Percentiles rank a stretch among this genome's conserved stretches.
phyloP scores from a whole-genome alignment of 371 early-diverging fungal genomes.

The Paraphysoderma sedebokerense region DNA sequence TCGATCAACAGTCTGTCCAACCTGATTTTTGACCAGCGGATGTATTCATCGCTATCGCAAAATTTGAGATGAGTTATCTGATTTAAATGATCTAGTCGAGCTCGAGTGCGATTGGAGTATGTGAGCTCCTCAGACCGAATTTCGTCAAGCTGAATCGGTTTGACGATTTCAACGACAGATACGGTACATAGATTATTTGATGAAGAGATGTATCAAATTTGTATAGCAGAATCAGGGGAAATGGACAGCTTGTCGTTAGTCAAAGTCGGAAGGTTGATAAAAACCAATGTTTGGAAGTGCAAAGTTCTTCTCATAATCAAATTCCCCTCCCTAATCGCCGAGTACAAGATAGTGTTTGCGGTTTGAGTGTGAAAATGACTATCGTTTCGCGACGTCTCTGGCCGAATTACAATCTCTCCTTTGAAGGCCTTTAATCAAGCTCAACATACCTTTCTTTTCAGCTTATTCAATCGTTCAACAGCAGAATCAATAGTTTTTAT shows the following conservation, averaged over 20 bases:
- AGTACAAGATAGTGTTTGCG: no score
- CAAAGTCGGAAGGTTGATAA: no score
- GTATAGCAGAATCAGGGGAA: background rate
- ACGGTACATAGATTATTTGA: background rate
- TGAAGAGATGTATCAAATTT: background rate
- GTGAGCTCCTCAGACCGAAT: conserved; percentile 51
- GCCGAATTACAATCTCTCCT: no score
- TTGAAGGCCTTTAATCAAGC: no score
- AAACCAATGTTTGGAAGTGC: no score
- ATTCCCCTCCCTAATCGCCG: no score
- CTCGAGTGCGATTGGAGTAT: conserved; percentile 40
- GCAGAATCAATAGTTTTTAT: conserved; percentile 35
- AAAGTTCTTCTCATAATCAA: no score
- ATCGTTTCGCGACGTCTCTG: no score
- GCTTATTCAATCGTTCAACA: conserved; percentile 36
- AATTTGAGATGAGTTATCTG: conserved; percentile 40
- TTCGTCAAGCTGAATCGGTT: conserved; percentile 41
- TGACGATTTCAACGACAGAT: background rate
- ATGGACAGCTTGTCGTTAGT: background rate
- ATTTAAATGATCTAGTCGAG: conserved; percentile 55
- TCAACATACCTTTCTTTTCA: conserved; percentile 52
- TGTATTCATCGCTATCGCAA: conserved; percentile 43
- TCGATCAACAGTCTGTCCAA: conserved; percentile 78
- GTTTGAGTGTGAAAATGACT: no score
- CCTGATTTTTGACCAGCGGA: conserved; percentile 61